Evolutionary conservation across 176 grass and related monocot genomes (phyloP).

Genomic region (Zoysia pacifica): DNA sequence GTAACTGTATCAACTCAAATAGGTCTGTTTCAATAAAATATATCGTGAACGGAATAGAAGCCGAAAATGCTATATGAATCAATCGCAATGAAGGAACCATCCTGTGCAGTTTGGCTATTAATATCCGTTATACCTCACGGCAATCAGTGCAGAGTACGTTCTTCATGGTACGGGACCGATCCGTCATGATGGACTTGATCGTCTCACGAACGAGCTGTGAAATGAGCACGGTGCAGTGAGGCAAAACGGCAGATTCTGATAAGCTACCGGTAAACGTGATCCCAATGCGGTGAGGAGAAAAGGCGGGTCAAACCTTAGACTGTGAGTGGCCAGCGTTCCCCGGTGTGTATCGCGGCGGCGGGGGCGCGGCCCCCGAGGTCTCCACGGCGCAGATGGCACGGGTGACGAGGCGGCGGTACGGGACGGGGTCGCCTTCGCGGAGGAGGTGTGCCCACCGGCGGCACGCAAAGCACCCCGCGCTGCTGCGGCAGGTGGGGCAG

Average conservation of each 20-base stretch:
- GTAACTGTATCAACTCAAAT: neutral
- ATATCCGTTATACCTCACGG: constrained; percentile 13
- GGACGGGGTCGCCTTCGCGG: constrained; percentile 32
- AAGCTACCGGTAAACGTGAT: neutral
- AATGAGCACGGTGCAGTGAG: constrained; percentile 32
- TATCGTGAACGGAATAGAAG: neutral
- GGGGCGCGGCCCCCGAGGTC: neutral
- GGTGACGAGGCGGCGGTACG: constrained; percentile 49
- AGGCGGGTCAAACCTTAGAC: constrained; percentile 20
- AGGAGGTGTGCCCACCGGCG: constrained; percentile 47
- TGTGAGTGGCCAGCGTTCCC: constrained; percentile 43
- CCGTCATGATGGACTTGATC: constrained; percentile 19
- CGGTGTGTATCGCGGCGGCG: constrained; percentile 44
- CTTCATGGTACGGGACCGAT: neutral
- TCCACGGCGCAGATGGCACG: constrained; percentile 46
- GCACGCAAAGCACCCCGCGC: constrained; percentile 44
- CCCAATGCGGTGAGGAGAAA: neutral
- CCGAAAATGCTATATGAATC: neutral
- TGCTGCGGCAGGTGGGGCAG: constrained; percentile 39
- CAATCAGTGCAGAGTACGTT: constrained; percentile 31
- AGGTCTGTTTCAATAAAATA: neutral
- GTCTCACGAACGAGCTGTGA: constrained; percentile 31
- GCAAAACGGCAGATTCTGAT: constrained; percentile 7
- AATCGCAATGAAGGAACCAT: neutral
- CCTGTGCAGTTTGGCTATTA: neutral